These are phyloP conservation scores for Blastobotrys elegans DNA, from an alignment of 1,139 yeast genomes.

Conservation along the genomic window DNA sequence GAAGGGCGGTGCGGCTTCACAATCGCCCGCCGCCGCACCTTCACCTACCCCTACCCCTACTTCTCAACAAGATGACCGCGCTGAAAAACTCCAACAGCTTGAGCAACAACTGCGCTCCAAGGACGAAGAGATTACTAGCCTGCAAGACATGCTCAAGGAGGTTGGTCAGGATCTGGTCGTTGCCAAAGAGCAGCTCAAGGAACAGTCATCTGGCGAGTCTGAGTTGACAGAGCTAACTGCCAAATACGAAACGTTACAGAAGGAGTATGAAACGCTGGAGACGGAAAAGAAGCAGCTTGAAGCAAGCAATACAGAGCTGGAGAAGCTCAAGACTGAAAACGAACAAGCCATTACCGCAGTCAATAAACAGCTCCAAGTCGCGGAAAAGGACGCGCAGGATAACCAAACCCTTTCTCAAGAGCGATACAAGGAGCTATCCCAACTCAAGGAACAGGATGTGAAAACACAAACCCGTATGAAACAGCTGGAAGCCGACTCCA, in stretches of 20 bases:
- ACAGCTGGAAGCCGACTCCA: constrained; percentile 4
- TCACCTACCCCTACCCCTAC: not conserved
- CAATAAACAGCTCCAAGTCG: constrained; percentile 1
- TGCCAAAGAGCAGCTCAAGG: constrained; percentile 24
- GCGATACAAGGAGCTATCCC: constrained; percentile 12
- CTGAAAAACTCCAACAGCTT: not conserved
- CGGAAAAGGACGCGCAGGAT: constrained; percentile 10
- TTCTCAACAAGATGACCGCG: not conserved
- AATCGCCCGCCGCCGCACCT: not conserved
- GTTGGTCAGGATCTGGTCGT: constrained; percentile 72
- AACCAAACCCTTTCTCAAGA: constrained; percentile 8
- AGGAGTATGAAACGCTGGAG: constrained; percentile 5
- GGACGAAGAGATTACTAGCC: constrained; percentile 52
- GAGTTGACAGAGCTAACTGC: constrained; percentile 10
- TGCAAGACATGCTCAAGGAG: constrained; percentile 66
- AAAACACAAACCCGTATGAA: not conserved
- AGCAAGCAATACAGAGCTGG: constrained; percentile 2
- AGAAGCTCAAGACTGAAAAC: not conserved
- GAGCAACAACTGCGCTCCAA: constrained; percentile 2
- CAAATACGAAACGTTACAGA: constrained; percentile 15
- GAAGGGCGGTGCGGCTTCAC: constrained; percentile 1
- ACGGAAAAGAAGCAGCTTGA: constrained; percentile 1
- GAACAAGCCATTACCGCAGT: not conserved
- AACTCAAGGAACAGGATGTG: not conserved
- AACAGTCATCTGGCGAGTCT: not conserved